Percentiles rank a stretch among this genome's conserved stretches.
Conservation (phyloP, 176 grass and related monocot genomes). For the Phoenix dactylifera region DNA sequence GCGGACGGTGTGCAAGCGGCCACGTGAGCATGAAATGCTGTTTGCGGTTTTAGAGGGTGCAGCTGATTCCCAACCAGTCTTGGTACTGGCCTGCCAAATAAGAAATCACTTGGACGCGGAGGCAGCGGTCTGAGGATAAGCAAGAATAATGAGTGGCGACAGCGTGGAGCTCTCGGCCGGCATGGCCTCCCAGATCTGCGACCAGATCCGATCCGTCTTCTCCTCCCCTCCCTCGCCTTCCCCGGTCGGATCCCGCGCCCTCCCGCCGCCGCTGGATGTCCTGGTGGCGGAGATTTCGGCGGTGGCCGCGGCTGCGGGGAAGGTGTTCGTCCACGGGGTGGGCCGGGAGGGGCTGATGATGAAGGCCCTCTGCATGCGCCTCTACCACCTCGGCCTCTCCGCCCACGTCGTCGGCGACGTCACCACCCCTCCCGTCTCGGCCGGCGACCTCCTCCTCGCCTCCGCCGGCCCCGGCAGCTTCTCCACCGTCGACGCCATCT, state of each 20-base stretch:
- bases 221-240: constrained; percentile 16
- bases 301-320: constrained; percentile 25
- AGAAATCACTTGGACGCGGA: too few species aligned
- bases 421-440: constrained; percentile 38
- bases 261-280: constrained; percentile 28
- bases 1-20: too few species aligned
- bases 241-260: background rate
- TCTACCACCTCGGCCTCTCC: constrained; percentile 68
- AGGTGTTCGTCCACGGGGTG: constrained; percentile 82
- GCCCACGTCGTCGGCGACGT: constrained; percentile 72
- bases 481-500: constrained; percentile 32
- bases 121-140: background rate
- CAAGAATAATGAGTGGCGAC: constrained; percentile 23
- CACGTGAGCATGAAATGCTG: too few species aligned
- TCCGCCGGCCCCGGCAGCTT: constrained; percentile 68
- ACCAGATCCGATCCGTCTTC: constrained; percentile 68
- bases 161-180: constrained; percentile 7
- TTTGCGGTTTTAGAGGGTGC: too few species aligned
- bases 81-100: too few species aligned
- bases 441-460: constrained; percentile 55
- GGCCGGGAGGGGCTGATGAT: constrained; percentile 96
- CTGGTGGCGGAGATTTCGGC: constrained; percentile 28
- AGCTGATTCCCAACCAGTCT: too few species aligned
- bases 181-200: constrained; percentile 50
- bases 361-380: constrained; percentile 74